Evolutionary conservation across 805 yeast genomes (phyloP).

Genomic region (Starmera quercuum): DNA sequence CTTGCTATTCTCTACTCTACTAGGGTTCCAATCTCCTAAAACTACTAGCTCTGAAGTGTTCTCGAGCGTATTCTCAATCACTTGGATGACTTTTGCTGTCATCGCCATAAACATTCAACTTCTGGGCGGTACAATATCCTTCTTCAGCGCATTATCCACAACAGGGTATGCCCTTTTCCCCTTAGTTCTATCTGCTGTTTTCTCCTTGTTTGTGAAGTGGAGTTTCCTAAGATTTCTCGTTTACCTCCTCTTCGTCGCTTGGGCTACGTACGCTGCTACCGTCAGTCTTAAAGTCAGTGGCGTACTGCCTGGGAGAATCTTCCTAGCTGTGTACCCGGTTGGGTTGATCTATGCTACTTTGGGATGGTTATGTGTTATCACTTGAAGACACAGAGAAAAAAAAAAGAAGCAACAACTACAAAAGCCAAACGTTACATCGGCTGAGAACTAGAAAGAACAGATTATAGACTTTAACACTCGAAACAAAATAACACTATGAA

Average conservation of each 20-base stretch:
- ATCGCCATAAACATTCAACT: slow-evolving; percentile 61
- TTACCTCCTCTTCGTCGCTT: slow-evolving; percentile 38
- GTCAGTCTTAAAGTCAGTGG: slow-evolving; percentile 56
- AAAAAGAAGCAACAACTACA: not conserved
- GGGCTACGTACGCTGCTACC: slow-evolving; percentile 61
- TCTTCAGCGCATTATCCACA: slow-evolving; percentile 60
- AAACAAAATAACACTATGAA: not conserved
- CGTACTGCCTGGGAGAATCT: slow-evolving; percentile 51
- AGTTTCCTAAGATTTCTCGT: slow-evolving; percentile 41
- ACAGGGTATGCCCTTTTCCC: slow-evolving; percentile 69
- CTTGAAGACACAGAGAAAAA: slow-evolving; percentile 20
- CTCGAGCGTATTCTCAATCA: slow-evolving; percentile 54
- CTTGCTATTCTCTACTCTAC: slow-evolving; percentile 42
- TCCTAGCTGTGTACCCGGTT: slow-evolving; percentile 60
- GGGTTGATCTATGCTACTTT: slow-evolving; percentile 53
- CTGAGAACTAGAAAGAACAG: no score
- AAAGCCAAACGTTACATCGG: not conserved
- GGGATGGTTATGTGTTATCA: slow-evolving; percentile 61
- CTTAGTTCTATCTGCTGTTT: slow-evolving; percentile 42
- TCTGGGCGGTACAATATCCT: slow-evolving; percentile 53
- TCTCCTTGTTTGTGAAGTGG: slow-evolving; percentile 40
- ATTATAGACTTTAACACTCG: not conserved
- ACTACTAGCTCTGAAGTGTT: slow-evolving; percentile 43
- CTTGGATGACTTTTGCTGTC: slow-evolving; percentile 55
- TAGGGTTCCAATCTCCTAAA: slow-evolving; percentile 22